These are phyloP conservation scores for Hypoxylon sp. DNA, from an alignment of 2,329 filamentous ascomycete species.

Conservation along the genomic window DNA sequence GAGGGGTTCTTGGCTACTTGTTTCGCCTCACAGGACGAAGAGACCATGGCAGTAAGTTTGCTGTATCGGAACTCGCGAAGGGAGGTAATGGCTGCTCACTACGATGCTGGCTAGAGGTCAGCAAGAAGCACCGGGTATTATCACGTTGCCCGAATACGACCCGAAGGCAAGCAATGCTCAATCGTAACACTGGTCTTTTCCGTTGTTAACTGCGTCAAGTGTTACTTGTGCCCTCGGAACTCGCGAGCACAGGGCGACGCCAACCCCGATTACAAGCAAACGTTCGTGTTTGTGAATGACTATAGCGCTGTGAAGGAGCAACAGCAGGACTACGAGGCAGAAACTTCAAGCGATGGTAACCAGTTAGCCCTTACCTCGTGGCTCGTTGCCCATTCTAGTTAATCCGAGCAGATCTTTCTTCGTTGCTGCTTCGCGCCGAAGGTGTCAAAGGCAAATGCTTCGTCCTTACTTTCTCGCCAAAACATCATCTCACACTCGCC, in stretches of 20 bases:
- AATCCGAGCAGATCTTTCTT: slow-evolving; percentile 71
- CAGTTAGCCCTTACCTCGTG: not conserved
- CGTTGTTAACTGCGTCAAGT: slow-evolving; percentile 61
- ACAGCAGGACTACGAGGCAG: slow-evolving; percentile 79
- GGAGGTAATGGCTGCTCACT: slow-evolving; percentile 11
- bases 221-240: slow-evolving; percentile 95
- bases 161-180: slow-evolving; percentile 64
- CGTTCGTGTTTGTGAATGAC: slow-evolving; percentile 96
- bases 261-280: slow-evolving; percentile 88
- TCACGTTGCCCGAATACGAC: slow-evolving; percentile 83
- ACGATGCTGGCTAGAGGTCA: slow-evolving; percentile 69
- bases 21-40: slow-evolving; percentile 96
- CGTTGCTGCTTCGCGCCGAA: slow-evolving; percentile 82
- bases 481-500: slow-evolving; percentile 91
- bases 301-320: slow-evolving; percentile 96
- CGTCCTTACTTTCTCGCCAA: slow-evolving; percentile 92
- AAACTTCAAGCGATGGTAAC: slow-evolving; percentile 55
- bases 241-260: slow-evolving; percentile 85
- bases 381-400: slow-evolving; percentile 4
- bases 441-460: slow-evolving; percentile 96
- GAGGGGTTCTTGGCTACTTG: slow-evolving; percentile 89
- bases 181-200: not conserved
- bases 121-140: slow-evolving; percentile 78
- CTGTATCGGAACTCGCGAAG: not conserved
- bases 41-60: slow-evolving; percentile 92